Base-by-base conservation (phyloP, 164 flowering plant species). In the Berberis vulgaris region DNA sequence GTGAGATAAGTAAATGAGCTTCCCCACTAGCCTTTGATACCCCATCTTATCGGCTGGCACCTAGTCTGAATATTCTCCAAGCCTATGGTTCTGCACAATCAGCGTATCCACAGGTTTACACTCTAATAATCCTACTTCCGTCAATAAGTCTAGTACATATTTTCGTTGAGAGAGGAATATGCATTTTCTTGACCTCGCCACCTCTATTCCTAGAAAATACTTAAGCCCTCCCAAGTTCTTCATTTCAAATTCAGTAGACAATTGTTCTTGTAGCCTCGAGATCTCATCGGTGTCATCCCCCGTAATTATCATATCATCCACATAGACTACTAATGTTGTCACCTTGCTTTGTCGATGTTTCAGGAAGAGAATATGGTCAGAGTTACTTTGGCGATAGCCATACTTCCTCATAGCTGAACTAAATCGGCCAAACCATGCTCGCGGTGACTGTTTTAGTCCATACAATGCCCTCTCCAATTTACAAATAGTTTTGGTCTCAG, bases 381-480 rank as follows among this genome's bases (percentile, higher is more conserved):
- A 47, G 42, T 47, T 12, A 49, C n/a, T 40, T 38, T 44, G 2
- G 44, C 40, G 38, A 45, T 49, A 62, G 1, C 56, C 65, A 9
- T 39, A 5, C 1, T 8, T 4, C 1, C 49, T 5, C 2, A 50
- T 5, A 38, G 6, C 3, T 1, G n/a, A 4, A 3, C 45, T 62
- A 40, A 62, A 52, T 41, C 43, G 4, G 4, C 1, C 2, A 10
- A 49, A 62, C 65, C 54, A 62, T 1, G 65, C 65, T 8, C 45
- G 50, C 0, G 41, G 62, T 49, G 65, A 62, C n/a, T 41, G n/a
- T 2, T 62, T 62, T 2, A 62, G 45, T 6, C 65, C 55, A 62
- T 62, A 62, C 1, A 49, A 6, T 3, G 43, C n/a, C 26, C 50
- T 60, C 0, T 41, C 9, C 5, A 45, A 26, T 2, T 10, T 0